Conservation (phyloP, 331 rosid genomes). For the Stylosanthes scabra region DNA sequence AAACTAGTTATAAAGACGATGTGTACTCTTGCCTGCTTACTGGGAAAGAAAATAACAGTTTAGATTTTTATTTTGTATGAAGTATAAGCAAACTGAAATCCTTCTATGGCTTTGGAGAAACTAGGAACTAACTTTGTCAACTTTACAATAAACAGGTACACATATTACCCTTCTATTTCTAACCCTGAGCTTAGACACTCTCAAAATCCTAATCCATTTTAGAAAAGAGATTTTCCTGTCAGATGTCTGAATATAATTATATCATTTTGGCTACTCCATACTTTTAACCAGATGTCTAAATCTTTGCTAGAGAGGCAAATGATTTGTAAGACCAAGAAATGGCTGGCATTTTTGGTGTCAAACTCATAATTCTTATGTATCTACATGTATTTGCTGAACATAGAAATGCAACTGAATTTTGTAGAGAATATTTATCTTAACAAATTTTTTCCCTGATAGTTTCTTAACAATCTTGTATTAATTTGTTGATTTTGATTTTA, state of each 20-base stretch:
- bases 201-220: not conserved
- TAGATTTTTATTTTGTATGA: not conserved
- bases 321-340: slow-evolving; percentile 11
- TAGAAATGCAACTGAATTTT: slow-evolving; percentile 5
- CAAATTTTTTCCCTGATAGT: not conserved
- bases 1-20: slow-evolving; percentile 14
- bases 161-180: not conserved
- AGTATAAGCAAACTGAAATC: not conserved
- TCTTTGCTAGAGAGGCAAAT: slow-evolving; percentile 27
- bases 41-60: not conserved
- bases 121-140: not conserved
- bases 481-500: slow-evolving; percentile 33
- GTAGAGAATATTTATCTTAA: slow-evolving; percentile 15
- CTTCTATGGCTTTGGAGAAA: not conserved
- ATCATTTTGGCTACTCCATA: slow-evolving; percentile 9
- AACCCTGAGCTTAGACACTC: not conserved
- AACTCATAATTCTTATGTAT: slow-evolving; percentile 8
- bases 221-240: slow-evolving; percentile 3
- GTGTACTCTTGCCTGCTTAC: not conserved
- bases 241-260: slow-evolving; percentile 4
- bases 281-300: slow-evolving; percentile 22
- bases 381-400: slow-evolving; percentile 20
- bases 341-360: slow-evolving; percentile 12
- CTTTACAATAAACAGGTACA: not conserved
- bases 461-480: slow-evolving; percentile 14